Evolutionary conservation across 179 eudicot species (phyloP).

Genomic region (Nepenthes alata): DNA sequence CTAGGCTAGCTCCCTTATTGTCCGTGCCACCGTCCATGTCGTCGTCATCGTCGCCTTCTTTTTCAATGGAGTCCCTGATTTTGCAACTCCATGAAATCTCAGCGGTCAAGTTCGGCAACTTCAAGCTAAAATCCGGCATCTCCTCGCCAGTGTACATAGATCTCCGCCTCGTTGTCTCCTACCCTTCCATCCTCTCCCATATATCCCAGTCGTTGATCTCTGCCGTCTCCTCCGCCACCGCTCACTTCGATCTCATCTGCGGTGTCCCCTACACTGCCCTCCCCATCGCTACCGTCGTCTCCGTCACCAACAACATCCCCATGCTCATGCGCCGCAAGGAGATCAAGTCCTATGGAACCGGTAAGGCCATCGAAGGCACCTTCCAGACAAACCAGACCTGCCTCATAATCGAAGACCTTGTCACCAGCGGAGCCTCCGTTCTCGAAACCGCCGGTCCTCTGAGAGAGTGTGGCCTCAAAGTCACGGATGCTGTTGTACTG

Average conservation of each 20-base stretch:
- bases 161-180: slow-evolving; percentile 82
- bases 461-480: slow-evolving; percentile 51
- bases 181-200: slow-evolving; percentile 56
- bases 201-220: slow-evolving; percentile 62
- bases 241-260: slow-evolving; percentile 51
- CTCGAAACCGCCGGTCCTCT: slow-evolving; percentile 80
- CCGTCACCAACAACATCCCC: slow-evolving; percentile 36
- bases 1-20: too few relatives aligned
- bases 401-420: slow-evolving; percentile 70
- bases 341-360: slow-evolving; percentile 71
- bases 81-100: slow-evolving; percentile 70
- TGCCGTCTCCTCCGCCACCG: slow-evolving; percentile 30
- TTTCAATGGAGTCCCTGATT: slow-evolving; percentile 60
- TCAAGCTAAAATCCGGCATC: slow-evolving; percentile 82
- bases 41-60: slow-evolving; percentile 14
- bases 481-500: slow-evolving; percentile 77
- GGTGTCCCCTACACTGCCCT: slow-evolving; percentile 95
- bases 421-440: slow-evolving; percentile 86
- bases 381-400: slow-evolving; percentile 31
- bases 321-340: slow-evolving; percentile 94
- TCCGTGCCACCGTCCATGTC: slow-evolving; percentile 18
- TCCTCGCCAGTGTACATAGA: slow-evolving; percentile 84
- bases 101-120: slow-evolving; percentile 83
- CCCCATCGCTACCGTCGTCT: slow-evolving; percentile 75
- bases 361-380: slow-evolving; percentile 73